Evolutionary conservation across 176 grass and related monocot species (phyloP).

Genomic region (Musa itinerans): DNA sequence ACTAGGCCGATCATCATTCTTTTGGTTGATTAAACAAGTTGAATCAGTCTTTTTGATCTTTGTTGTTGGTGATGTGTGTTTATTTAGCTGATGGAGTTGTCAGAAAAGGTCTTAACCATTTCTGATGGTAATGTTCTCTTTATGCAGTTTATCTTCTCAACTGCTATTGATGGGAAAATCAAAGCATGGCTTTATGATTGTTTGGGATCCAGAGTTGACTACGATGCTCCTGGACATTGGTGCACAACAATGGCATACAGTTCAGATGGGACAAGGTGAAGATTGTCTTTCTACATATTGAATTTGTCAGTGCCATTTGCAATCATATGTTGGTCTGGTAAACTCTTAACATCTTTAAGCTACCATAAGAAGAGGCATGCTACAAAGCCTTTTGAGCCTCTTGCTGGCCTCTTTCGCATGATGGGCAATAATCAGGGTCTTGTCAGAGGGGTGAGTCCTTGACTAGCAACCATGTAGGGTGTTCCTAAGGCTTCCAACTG

Average conservation of each 20-base stretch:
- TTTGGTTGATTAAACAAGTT: constrained; percentile 1
- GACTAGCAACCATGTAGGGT: neutral
- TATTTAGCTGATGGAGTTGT: neutral
- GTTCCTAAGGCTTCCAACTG: neutral
- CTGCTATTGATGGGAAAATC: constrained; percentile 97
- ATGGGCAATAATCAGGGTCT: neutral
- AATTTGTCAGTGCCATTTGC: neutral
- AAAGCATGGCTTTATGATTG: constrained; percentile 99
- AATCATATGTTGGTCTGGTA: neutral
- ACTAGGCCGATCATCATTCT: neutral
- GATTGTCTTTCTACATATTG: constrained; percentile 6
- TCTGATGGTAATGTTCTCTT: constrained; percentile 15
- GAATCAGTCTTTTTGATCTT: neutral
- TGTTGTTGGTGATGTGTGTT: neutral
- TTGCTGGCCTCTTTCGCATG: neutral
- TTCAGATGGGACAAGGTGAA: constrained; percentile 82
- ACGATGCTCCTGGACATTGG: constrained; percentile 98
- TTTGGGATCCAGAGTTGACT: constrained; percentile 95
- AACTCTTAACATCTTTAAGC: neutral
- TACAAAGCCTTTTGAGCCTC: neutral
- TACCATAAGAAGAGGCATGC: neutral
- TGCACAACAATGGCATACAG: constrained; percentile 97
- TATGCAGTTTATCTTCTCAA: constrained; percentile 97
- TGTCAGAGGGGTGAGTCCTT: neutral
- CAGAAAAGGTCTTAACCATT: neutral